These are phyloP conservation scores for Termitomyces sp. DNA, from an alignment of 768 basidiomycete genomes.

Conservation along the genomic window DNA sequence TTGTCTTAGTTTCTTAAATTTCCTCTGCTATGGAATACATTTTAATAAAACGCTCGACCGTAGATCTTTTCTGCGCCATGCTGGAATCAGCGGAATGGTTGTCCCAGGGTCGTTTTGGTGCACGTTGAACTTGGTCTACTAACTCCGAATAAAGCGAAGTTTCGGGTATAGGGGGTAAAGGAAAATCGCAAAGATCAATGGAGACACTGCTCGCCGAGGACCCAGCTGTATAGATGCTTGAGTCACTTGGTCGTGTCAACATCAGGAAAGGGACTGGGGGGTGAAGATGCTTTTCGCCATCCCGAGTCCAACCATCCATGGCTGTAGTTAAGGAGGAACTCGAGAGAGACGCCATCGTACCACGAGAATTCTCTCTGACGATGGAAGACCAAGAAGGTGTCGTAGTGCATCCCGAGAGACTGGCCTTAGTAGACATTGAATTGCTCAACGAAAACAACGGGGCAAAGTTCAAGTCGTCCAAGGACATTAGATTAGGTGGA, in stretches of 20 bases:
- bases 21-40: conserved; percentile 14
- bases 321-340: conserved; percentile 9
- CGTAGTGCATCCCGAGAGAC: not conserved
- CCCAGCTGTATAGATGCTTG: conserved; percentile 23
- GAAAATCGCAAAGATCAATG: conserved; percentile 41
- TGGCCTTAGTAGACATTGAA: conserved; percentile 4
- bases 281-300: conserved; percentile 9
- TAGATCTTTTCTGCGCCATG: conserved; percentile 14
- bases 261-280: conserved; percentile 20
- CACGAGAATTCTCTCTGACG: conserved; percentile 11
- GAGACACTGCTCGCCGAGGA: conserved; percentile 34
- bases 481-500: conserved; percentile 1
- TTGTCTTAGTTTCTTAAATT: not conserved
- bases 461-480: conserved; percentile 4
- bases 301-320: conserved; percentile 9
- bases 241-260: conserved; percentile 30
- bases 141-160: conserved; percentile 13
- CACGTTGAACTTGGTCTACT: conserved; percentile 10
- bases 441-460: conserved; percentile 3
- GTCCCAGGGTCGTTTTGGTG: conserved; percentile 13
- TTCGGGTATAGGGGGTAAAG: conserved; percentile 29
- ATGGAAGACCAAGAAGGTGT: conserved; percentile 13
- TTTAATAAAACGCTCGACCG: conserved; percentile 17
- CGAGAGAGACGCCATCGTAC: conserved; percentile 11
- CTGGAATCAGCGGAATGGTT: conserved; percentile 10